phyloP scores from a whole-genome alignment of 2,329 filamentous ascomycete species.

The Cadophora sp. region DNA sequence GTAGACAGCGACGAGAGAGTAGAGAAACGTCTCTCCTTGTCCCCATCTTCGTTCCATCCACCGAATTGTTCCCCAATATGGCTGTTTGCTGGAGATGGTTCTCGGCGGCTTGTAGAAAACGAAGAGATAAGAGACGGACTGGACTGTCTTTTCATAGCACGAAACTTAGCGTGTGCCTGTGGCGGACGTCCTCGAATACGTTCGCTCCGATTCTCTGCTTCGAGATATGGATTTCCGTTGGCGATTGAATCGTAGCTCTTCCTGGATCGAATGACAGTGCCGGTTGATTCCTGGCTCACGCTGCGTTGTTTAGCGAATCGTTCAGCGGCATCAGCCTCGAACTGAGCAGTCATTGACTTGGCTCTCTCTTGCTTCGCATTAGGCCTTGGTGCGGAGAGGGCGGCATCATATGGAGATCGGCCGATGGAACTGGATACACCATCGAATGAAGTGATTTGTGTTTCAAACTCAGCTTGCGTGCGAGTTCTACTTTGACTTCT shows the following conservation, averaged over 20 bases:
- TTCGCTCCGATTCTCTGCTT: slow-evolving; percentile 7
- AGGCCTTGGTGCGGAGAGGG: slow-evolving; percentile 12
- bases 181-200: slow-evolving; percentile 13
- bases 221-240: slow-evolving; percentile 6
- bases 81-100: slow-evolving; percentile 1
- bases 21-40: slow-evolving; percentile 2
- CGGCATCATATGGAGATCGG: slow-evolving; percentile 38
- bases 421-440: slow-evolving; percentile 37
- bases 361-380: slow-evolving; percentile 25
- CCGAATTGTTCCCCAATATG: neutral
- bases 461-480: slow-evolving; percentile 36
- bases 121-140: neutral
- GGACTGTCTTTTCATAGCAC: neutral
- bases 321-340: slow-evolving; percentile 35
- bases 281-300: slow-evolving; percentile 18
- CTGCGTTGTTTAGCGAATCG: slow-evolving; percentile 27
- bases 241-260: slow-evolving; percentile 31
- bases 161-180: slow-evolving; percentile 20
- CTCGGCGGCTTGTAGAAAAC: neutral
- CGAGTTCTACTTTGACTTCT: slow-evolving; percentile 3
- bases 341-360: slow-evolving; percentile 37
- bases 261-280: slow-evolving; percentile 15
- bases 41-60: slow-evolving; percentile 2
- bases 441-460: slow-evolving; percentile 36
- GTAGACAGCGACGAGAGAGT: neutral